These are phyloP conservation scores for Irineochytrium annulatum DNA, from an alignment of 192 early-diverging fungal genomes.

Conservation along the genomic window DNA sequence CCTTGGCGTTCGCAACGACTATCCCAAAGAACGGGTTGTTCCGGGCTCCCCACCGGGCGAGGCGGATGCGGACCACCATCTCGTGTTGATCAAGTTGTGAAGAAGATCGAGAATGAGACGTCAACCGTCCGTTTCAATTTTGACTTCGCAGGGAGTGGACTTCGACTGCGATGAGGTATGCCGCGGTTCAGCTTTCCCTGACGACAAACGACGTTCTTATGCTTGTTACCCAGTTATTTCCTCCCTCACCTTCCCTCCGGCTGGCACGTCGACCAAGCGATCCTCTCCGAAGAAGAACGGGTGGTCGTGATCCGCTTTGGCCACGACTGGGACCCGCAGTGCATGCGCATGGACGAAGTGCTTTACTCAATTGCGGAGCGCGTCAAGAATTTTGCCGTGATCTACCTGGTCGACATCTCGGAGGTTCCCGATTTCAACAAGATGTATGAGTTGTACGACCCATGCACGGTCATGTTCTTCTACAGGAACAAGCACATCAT, in stretches of 20 bases:
- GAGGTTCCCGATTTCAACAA: constrained; percentile 82
- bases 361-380: constrained; percentile 89
- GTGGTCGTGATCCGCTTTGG: constrained; percentile 97
- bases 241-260: constrained; percentile 53
- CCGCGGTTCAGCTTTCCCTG: too few relatives aligned
- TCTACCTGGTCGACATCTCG: constrained; percentile 71
- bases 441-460: constrained; percentile 99
- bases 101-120: too few relatives aligned
- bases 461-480: constrained; percentile 97
- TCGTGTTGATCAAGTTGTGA: too few relatives aligned
- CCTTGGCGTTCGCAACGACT: constrained; percentile 79
- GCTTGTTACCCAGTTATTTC: constrained; percentile 35
- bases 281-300: constrained; percentile 94
- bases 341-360: constrained; percentile 98
- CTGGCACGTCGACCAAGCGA: constrained; percentile 99
- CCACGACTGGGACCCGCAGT: constrained; percentile 90
- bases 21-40: constrained; percentile 93
- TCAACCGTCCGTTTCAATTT: too few relatives aligned
- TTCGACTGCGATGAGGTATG: too few relatives aligned
- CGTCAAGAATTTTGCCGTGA: constrained; percentile 97
- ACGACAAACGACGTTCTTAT: too few relatives aligned
- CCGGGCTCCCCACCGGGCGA: constrained; percentile 85
- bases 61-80: constrained; percentile 61
- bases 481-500: constrained; percentile 92
- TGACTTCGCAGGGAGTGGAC: too few relatives aligned